A percentile compares a stretch with the other conserved stretches of the same genome.
These are phyloP conservation scores for Phytophthora crassamura DNA, from an alignment of 352 stramenopile genomes.

Conservation along the genomic window DNA sequence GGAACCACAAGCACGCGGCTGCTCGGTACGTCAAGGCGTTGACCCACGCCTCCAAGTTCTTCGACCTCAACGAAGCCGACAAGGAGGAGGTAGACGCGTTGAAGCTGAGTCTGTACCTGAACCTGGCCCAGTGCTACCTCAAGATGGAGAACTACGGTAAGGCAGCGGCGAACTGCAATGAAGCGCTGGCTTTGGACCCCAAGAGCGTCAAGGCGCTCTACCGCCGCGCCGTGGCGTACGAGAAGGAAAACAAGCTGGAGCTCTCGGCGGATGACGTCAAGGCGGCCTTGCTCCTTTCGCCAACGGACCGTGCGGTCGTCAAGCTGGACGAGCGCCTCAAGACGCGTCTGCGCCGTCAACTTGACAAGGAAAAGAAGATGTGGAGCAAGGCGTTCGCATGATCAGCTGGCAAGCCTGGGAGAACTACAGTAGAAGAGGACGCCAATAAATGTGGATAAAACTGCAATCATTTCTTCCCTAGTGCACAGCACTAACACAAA, in stretches of 20 bases:
- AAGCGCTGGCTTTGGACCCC: constrained; percentile 78
- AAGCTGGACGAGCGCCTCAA: constrained; percentile 82
- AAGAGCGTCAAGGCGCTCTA: constrained; percentile 90
- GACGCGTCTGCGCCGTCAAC: constrained; percentile 68
- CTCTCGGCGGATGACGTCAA: constrained; percentile 70
- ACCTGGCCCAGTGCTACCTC: constrained; percentile 93
- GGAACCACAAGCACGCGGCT: constrained; percentile 89
- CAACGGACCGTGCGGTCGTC: constrained; percentile 81
- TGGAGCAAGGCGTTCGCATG: constrained; percentile 87
- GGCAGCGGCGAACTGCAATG: constrained; percentile 86
- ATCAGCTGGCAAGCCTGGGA: constrained; percentile 13
- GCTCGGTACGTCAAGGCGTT: constrained; percentile 93
- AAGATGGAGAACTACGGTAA: constrained; percentile 93
- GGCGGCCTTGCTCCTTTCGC: constrained; percentile 54
- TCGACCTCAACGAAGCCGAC: constrained; percentile 86
- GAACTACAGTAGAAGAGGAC: constrained; percentile 13
- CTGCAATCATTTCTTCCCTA: constrained; percentile 30
- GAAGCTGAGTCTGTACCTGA: constrained; percentile 93
- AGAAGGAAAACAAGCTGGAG: constrained; percentile 90
- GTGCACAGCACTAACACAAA: constrained; percentile 23
- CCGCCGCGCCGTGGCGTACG: constrained; percentile 82
- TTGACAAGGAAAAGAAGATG: constrained; percentile 93
- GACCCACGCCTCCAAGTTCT: constrained; percentile 93
- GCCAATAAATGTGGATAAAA: constrained; percentile 38
- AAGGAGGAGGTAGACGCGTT: constrained; percentile 88